Percentiles rank a stretch among this genome's conserved stretches.
These are phyloP conservation scores for Tricholoma hemisulphureum DNA, from an alignment of 768 basidiomycete species.

Conservation along the genomic window DNA sequence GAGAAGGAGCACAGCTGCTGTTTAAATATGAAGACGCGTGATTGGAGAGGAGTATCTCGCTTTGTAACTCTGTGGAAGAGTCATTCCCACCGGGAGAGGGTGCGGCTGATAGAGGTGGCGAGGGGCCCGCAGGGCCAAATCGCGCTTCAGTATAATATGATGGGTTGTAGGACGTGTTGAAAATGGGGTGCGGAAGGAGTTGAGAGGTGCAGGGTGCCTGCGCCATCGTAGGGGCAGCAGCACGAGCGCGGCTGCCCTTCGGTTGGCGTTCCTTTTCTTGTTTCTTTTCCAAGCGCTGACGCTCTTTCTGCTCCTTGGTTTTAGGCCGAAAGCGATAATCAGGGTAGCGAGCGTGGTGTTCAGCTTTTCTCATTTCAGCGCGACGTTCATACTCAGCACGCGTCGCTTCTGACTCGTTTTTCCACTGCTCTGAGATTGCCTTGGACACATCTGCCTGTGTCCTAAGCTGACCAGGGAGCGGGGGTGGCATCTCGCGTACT, in stretches of 20 bases:
- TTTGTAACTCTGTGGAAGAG: constrained; percentile 4
- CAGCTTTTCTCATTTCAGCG: constrained; percentile 52
- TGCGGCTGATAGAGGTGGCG: constrained; percentile 52
- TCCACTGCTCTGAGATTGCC: constrained; percentile 65
- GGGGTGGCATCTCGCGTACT: constrained; percentile 41
- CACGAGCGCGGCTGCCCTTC: constrained; percentile 9
- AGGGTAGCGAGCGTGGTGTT: constrained; percentile 52
- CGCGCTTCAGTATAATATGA: constrained; percentile 18
- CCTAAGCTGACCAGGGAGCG: constrained; percentile 30
- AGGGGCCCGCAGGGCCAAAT: constrained; percentile 44
- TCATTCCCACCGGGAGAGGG: constrained; percentile 41
- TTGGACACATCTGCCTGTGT: constrained; percentile 68
- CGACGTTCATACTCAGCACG: constrained; percentile 50
- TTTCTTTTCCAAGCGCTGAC: constrained; percentile 39
- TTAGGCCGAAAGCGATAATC: constrained; percentile 56
- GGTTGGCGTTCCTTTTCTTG: constrained; percentile 36
- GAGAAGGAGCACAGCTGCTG: not conserved
- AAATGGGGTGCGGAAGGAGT: constrained; percentile 17
- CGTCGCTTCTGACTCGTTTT: constrained; percentile 44
- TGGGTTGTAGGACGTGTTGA: constrained; percentile 19
- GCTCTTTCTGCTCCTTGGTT: constrained; percentile 51
- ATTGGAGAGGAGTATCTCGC: not conserved
- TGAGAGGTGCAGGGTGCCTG: constrained; percentile 10
- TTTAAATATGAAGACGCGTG: not conserved
- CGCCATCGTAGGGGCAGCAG: constrained; percentile 12